Conservation (phyloP, 495 filamentous ascomycete species). For the Daldinia caldariorum region DNA sequence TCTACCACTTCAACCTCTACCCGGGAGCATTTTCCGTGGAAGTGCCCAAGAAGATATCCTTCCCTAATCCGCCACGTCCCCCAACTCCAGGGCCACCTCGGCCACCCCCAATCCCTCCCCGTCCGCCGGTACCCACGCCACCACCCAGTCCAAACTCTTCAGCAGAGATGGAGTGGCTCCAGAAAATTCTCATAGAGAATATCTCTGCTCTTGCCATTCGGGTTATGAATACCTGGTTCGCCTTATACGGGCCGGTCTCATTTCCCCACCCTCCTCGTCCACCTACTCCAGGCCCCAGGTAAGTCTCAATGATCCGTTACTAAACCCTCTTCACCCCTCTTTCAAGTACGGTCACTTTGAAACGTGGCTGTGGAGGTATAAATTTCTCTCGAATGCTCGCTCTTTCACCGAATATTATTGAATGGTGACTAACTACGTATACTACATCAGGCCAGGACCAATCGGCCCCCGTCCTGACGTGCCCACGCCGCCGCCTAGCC, state of each 20-base stretch:
- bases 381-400: neutral
- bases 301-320: conserved; percentile 15
- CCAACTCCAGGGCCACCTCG: conserved; percentile 47
- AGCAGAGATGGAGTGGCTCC: conserved; percentile 7
- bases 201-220: conserved; percentile 30
- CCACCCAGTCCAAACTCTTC: conserved; percentile 43
- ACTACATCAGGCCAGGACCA: conserved; percentile 39
- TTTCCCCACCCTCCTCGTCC: conserved; percentile 43
- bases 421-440: conserved; percentile 13
- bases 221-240: conserved; percentile 21
- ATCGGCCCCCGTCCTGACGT: conserved; percentile 42
- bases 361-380: conserved; percentile 25
- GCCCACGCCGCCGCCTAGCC: conserved; percentile 48
- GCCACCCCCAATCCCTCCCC: conserved; percentile 45
- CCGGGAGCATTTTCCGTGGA: conserved; percentile 6
- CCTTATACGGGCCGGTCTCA: conserved; percentile 12
- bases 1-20: neutral
- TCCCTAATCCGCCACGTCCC: conserved; percentile 46
- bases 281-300: conserved; percentile 45
- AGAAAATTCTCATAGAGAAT: conserved; percentile 13
- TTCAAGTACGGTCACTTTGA: neutral
- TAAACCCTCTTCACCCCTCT: neutral
- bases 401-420: conserved; percentile 6
- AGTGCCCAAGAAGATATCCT: conserved; percentile 19
- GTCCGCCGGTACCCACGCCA: conserved; percentile 45